Evolutionary conservation across 768 basidiomycete species (phyloP).

Genomic region (Filobasidium floriforme): DNA sequence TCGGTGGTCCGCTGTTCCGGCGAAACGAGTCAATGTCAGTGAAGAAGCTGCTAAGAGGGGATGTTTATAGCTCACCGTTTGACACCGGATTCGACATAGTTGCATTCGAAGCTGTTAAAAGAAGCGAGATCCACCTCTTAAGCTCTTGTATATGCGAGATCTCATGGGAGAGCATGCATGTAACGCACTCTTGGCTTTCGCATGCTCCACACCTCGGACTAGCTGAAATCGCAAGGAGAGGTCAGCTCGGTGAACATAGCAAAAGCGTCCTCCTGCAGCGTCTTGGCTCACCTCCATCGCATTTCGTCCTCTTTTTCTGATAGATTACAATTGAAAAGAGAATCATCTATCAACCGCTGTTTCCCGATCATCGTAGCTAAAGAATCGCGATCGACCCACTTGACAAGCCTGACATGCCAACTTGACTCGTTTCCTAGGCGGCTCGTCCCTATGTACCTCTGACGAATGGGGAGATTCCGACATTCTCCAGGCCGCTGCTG

Average conservation of each 20-base stretch:
- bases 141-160: too few relatives aligned
- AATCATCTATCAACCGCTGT: not conserved
- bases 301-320: slow-evolving; percentile 12
- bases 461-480: not conserved
- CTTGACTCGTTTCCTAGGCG: slow-evolving; percentile 7
- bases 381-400: not conserved
- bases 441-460: not conserved
- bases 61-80: not conserved
- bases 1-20: slow-evolving; percentile 11
- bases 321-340: too few relatives aligned
- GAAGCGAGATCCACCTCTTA: not conserved
- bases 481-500: not conserved
- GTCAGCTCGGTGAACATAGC: not conserved
- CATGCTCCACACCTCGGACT: not conserved
- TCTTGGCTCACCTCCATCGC: slow-evolving; percentile 14
- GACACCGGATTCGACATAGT: slow-evolving; percentile 11
- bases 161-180: too few relatives aligned
- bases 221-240: not conserved
- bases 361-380: not conserved
- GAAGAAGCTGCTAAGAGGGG: not conserved
- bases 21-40: too few relatives aligned
- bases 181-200: slow-evolving; percentile 3
- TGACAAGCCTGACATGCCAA: slow-evolving; percentile 14
- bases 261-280: not conserved
- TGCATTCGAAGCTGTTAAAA: slow-evolving; percentile 7